Base-by-base conservation (phyloP, 2,329 filamentous ascomycete species). In the Apiospora kogelbergensis region DNA sequence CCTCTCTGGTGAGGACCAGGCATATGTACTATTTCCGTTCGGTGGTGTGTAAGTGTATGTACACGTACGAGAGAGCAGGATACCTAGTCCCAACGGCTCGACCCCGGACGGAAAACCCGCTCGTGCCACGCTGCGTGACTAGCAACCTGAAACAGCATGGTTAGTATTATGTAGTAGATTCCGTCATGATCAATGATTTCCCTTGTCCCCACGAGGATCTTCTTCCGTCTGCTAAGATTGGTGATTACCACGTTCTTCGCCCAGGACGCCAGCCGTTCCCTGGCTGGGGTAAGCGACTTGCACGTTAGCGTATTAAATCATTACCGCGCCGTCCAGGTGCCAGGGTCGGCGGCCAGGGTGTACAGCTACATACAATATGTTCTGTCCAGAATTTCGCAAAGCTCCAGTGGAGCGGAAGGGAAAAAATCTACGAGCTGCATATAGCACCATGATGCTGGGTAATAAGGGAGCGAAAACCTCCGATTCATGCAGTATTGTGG, bases 101-200 rank as follows among this genome's bases (percentile, higher is more conserved):
- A 65, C 63, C 63, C 63, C 63, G 11, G 63, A 65, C 63, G n/a
- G 63, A 44, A n/a, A 40, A 37, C 63, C 63, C 63, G 40, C 53
- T 42, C n/a, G 63, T 44, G 57, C 26, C 30, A 37, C 30, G 57
- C 9, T 37, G 24, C 37, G 37, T 65, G 37, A 69, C 68, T 42
- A 67, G 60, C 65, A 66, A 64, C 73, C 72, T 75, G 74, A 76
- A 76, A 76, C 74, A 69, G 20, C 74, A 72, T 68, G 73, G 68
- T 67, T 72, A n/a, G n/a, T n/a, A n/a, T n/a, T n/a, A n/a, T n/a
- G n/a, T n/a, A 33, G n/a, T 69, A 68, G 63, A 65, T 46, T 40
- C 57, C 60, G 67, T 60, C 67, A 48, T 63, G 20, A 53, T 65
- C 20, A 22, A 37, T 60, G 42, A 46, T n/a, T 48, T 26, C 37